A percentile compares a stretch with the other conserved stretches of the same genome.
phyloP scores from a whole-genome alignment of 2,329 filamentous ascomycete species.

The Penicillium sp. region DNA sequence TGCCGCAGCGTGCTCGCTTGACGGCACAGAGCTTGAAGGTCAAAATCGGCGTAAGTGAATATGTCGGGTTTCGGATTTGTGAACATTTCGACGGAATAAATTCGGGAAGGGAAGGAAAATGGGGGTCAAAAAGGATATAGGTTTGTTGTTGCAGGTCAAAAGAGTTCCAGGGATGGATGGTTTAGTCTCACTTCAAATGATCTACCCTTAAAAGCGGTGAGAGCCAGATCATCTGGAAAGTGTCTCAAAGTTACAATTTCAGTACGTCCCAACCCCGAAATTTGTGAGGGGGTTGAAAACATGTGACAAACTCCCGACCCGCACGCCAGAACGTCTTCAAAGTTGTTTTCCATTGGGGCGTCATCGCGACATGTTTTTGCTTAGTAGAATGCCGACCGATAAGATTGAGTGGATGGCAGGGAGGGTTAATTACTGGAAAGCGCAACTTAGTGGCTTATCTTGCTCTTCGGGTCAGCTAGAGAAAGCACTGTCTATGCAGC shows the following conservation, averaged over 20 bases:
- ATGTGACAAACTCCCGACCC: not conserved
- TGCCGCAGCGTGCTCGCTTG: constrained; percentile 1
- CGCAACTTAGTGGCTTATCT: not conserved
- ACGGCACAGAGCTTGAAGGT: not conserved
- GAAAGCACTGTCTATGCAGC: not conserved
- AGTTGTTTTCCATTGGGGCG: not conserved
- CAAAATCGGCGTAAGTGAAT: constrained; percentile 4
- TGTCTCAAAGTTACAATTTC: not conserved
- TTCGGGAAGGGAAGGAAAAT: not conserved
- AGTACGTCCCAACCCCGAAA: not conserved
- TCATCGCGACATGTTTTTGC: not conserved
- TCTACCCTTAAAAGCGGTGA: not conserved
- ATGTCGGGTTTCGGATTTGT: not conserved
- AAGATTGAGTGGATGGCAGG: not conserved
- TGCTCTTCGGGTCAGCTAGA: not conserved
- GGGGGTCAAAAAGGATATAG: not conserved
- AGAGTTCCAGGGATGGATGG: constrained; percentile 9
- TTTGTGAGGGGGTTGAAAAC: not conserved
- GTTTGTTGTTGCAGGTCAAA: not conserved
- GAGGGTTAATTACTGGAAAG: not conserved
- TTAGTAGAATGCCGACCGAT: too few relatives aligned
- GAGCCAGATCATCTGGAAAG: not conserved
- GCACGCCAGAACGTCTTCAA: not conserved
- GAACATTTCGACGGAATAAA: not conserved
- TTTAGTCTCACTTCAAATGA: not conserved